phyloP scores from a whole-genome alignment of 257 asterid species.

The Rauvolfia tetraphylla region DNA sequence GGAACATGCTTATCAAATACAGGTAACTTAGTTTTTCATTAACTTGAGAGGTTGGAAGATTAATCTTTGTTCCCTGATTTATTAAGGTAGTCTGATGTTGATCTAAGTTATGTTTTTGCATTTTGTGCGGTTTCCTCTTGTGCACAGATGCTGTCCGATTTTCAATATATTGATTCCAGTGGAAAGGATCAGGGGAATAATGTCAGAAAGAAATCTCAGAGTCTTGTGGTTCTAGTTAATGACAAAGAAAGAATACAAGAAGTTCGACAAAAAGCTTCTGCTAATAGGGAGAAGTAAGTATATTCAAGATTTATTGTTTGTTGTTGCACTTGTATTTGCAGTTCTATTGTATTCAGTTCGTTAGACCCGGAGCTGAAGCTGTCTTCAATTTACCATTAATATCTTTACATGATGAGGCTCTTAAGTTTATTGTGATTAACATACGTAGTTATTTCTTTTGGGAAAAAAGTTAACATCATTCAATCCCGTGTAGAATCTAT shows the following conservation, averaged over 20 bases:
- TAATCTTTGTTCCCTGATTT: background rate
- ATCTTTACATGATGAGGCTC: background rate
- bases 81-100: background rate
- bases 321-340: background rate
- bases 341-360: background rate
- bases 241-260: constrained; percentile 94
- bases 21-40: constrained; percentile 46
- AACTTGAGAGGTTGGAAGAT: constrained; percentile 1
- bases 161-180: constrained; percentile 89
- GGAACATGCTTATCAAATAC: constrained; percentile 94
- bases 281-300: constrained; percentile 87
- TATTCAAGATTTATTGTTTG: constrained; percentile 2
- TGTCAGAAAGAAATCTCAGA: constrained; percentile 93
- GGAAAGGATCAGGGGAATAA: constrained; percentile 95
- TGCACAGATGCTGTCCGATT: constrained; percentile 78
- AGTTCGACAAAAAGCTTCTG: constrained; percentile 93
- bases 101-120: constrained; percentile 1
- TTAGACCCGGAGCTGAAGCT: background rate
- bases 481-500: background rate
- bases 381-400: background rate
- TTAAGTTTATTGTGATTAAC: background rate
- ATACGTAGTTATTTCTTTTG: background rate
- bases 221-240: constrained; percentile 84
- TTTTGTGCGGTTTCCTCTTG: constrained; percentile 21
- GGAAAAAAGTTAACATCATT: background rate